Percentiles rank a stretch among this genome's conserved stretches.
phyloP scores from a whole-genome alignment of 345 rosid species.

The Hypericum androsaemum region DNA sequence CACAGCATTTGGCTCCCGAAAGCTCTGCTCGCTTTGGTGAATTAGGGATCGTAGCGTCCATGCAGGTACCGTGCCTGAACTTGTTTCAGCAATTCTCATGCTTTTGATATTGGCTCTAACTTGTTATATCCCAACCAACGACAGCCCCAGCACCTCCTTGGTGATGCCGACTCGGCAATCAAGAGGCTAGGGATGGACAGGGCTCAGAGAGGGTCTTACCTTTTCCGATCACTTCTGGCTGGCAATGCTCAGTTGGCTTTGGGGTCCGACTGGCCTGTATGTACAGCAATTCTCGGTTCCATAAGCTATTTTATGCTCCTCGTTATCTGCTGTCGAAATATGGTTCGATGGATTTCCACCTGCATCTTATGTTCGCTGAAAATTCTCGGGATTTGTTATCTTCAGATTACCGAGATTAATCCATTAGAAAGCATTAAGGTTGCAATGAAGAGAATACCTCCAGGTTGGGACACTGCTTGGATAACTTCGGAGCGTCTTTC shows the following conservation, averaged over 20 bases:
- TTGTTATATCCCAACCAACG: constrained; percentile 7
- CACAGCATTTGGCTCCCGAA: constrained; percentile 72
- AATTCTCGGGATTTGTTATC: no score
- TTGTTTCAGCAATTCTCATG: neutral
- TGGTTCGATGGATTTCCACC: neutral
- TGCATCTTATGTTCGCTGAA: no score
- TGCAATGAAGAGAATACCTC: constrained; percentile 68
- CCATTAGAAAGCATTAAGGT: constrained; percentile 59
- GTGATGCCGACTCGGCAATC: constrained; percentile 62
- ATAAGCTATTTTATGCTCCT: neutral
- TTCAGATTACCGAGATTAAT: constrained; percentile 58
- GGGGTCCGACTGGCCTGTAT: constrained; percentile 99
- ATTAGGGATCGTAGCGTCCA: constrained; percentile 62
- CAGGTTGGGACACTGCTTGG: constrained; percentile 68
- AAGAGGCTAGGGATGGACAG: constrained; percentile 77
- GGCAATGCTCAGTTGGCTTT: constrained; percentile 57
- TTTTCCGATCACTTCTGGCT: constrained; percentile 47
- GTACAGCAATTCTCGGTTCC: constrained; percentile 11
- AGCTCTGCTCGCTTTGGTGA: constrained; percentile 56
- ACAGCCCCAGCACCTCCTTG: constrained; percentile 90
- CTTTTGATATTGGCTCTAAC: neutral
- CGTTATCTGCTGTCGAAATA: neutral
- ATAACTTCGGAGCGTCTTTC: constrained; percentile 62
- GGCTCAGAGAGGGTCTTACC: constrained; percentile 53
- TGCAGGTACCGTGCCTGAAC: constrained; percentile 42